These are phyloP conservation scores for Pouteria campechiana DNA, from an alignment of 179 eudicot genomes.

Conservation along the genomic window DNA sequence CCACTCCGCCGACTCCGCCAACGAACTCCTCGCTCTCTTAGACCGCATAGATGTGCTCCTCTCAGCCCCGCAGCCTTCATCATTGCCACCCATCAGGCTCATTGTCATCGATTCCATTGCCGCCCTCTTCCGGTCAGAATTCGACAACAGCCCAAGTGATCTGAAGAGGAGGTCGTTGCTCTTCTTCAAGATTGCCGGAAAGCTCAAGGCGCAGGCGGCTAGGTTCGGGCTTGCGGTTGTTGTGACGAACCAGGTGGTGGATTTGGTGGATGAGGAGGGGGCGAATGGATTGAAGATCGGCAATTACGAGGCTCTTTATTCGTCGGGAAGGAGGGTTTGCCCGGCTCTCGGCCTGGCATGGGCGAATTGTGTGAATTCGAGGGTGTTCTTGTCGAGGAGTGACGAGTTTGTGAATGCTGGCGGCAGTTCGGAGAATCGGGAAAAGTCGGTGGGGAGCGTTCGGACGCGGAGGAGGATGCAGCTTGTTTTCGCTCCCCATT, in stretches of 20 bases:
- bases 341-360: slow-evolving; percentile 86
- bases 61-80: slow-evolving; percentile 5
- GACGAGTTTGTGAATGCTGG: slow-evolving; percentile 41
- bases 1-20: slow-evolving; percentile 32
- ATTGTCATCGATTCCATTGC: slow-evolving; percentile 84
- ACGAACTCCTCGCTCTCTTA: slow-evolving; percentile 80
- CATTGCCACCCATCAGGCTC: slow-evolving; percentile 32
- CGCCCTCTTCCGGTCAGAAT: slow-evolving; percentile 62
- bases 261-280: slow-evolving; percentile 39
- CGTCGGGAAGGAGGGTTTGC: slow-evolving; percentile 74
- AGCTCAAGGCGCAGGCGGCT: slow-evolving; percentile 40
- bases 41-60: slow-evolving; percentile 34
- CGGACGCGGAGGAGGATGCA: slow-evolving; percentile 44
- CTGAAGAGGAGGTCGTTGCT: slow-evolving; percentile 45
- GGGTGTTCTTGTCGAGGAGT: slow-evolving; percentile 59
- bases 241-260: slow-evolving; percentile 78
- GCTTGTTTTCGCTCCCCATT: slow-evolving; percentile 81
- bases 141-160: slow-evolving; percentile 48
- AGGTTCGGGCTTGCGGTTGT: slow-evolving; percentile 69
- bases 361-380: slow-evolving; percentile 85
- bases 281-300: slow-evolving; percentile 43
- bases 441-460: slow-evolving; percentile 18
- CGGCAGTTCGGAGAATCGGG: slow-evolving; percentile 22
- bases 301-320: slow-evolving; percentile 39
- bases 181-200: slow-evolving; percentile 63